Evolutionary conservation across 805 yeast genomes (phyloP).

Genomic region (Clavispora fructus): DNA sequence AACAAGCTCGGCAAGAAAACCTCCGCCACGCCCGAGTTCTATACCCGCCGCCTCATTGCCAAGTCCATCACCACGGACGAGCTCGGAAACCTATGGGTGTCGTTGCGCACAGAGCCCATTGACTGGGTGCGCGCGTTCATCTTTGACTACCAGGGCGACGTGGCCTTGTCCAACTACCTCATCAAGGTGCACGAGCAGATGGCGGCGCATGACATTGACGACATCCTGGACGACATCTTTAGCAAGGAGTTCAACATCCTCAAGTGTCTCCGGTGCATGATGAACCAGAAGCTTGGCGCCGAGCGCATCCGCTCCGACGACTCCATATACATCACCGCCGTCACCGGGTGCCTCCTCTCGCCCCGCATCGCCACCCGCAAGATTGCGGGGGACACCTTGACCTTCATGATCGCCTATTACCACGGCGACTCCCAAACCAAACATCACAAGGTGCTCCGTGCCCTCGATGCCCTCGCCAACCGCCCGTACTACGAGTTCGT

Average conservation of each 20-base stretch:
- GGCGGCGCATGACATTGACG: slow-evolving; percentile 17
- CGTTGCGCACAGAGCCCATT: slow-evolving; percentile 81
- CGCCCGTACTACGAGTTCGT: slow-evolving; percentile 38
- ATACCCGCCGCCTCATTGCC: slow-evolving; percentile 68
- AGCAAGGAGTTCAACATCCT: slow-evolving; percentile 75
- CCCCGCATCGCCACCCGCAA: slow-evolving; percentile 71
- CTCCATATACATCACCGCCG: slow-evolving; percentile 46
- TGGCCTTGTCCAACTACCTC: slow-evolving; percentile 61
- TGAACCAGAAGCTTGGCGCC: slow-evolving; percentile 61
- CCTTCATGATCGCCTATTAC: slow-evolving; percentile 40
- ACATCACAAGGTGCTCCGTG: slow-evolving; percentile 52
- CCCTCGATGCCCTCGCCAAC: slow-evolving; percentile 41
- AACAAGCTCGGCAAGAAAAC: slow-evolving; percentile 42
- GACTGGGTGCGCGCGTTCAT: slow-evolving; percentile 78
- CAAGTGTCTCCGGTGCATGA: slow-evolving; percentile 69
- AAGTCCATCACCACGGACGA: slow-evolving; percentile 64
- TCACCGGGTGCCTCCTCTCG: slow-evolving; percentile 70
- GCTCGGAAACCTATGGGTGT: slow-evolving; percentile 82
- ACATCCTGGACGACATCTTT: slow-evolving; percentile 45
- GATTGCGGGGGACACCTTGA: slow-evolving; percentile 71
- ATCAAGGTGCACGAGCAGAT: slow-evolving; percentile 46
- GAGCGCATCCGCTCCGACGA: slow-evolving; percentile 47
- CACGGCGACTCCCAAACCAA: slow-evolving; percentile 32
- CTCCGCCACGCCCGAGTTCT: slow-evolving; percentile 60
- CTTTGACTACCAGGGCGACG: slow-evolving; percentile 70